phyloP scores from a whole-genome alignment of 2,329 filamentous ascomycete genomes.

The Xylariaceae sp. region DNA sequence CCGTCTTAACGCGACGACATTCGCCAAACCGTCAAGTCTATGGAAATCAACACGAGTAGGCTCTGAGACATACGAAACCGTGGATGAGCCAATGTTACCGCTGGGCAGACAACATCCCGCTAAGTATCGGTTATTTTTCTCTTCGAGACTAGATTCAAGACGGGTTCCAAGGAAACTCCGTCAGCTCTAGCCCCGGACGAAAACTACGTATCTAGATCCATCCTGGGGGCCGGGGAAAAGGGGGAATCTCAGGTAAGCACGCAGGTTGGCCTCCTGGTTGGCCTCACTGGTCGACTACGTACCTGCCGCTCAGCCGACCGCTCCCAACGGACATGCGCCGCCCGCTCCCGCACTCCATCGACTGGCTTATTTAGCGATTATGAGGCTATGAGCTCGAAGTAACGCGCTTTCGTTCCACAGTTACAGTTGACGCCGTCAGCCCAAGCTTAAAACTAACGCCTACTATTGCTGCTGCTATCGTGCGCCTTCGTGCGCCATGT shows the following conservation, averaged over 20 bases:
- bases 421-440: background rate
- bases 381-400: background rate
- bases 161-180: background rate
- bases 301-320: constrained; percentile 4
- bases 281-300: background rate
- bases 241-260: background rate
- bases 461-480: background rate
- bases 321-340: background rate
- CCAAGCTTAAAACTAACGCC: background rate
- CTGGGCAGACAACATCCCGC: constrained; percentile 1
- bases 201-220: too few species aligned
- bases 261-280: background rate
- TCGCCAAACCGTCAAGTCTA: background rate
- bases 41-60: constrained; percentile 7
- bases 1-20: background rate
- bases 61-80: constrained; percentile 13
- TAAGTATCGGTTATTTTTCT: constrained; percentile 7
- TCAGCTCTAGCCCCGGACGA: background rate
- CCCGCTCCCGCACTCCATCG: background rate
- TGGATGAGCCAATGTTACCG: background rate
- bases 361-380: constrained; percentile 1
- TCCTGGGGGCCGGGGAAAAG: background rate
- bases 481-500: background rate
- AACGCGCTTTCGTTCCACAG: constrained; percentile 5
- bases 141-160: constrained; percentile 6